A percentile compares a stretch with the other conserved stretches of the same genome.
Conservation (phyloP, 2,329 filamentous ascomycete species). For the Pochonia chlamydosporia region DNA sequence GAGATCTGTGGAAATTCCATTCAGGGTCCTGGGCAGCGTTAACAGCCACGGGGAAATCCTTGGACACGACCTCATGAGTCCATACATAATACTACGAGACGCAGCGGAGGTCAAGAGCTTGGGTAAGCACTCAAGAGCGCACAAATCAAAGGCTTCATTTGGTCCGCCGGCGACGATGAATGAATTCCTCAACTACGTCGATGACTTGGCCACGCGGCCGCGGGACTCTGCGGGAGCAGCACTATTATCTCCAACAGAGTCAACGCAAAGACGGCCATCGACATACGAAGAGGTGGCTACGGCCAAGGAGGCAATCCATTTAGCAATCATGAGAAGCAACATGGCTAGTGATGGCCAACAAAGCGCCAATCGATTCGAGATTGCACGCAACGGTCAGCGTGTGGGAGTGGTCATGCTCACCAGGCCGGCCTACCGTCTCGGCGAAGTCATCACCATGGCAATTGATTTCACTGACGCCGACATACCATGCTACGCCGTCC, state of each 20-base stretch:
- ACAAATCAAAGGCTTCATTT: conserved; percentile 21
- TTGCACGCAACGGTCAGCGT: conserved; percentile 83
- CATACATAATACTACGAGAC: conserved; percentile 84
- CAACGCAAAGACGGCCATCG: conserved; percentile 49
- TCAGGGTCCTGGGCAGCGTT: conserved; percentile 88
- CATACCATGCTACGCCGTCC: conserved; percentile 79
- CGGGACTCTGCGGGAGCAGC: conserved; percentile 49
- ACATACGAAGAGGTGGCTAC: conserved; percentile 51
- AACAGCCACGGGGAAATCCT: conserved; percentile 83
- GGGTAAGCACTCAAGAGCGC: conserved; percentile 18
- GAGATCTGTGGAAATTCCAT: conserved; percentile 86
- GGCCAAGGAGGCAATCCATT: conserved; percentile 81
- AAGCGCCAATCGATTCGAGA: conserved; percentile 90
- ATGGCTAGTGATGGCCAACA: conserved; percentile 61
- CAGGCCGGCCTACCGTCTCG: conserved; percentile 80
- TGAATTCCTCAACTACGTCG: conserved; percentile 72
- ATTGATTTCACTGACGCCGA: conserved; percentile 77
- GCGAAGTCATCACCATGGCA: conserved; percentile 77
- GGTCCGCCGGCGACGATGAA: conserved; percentile 40
- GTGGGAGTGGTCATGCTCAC: conserved; percentile 88
- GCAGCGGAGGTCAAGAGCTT: conserved; percentile 60
- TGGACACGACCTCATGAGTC: conserved; percentile 89
- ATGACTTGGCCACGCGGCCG: conserved; percentile 61
- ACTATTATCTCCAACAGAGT: conserved; percentile 67
- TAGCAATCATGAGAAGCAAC: conserved; percentile 82